phyloP scores from a whole-genome alignment of 2,329 filamentous ascomycete species.

The Colletotrichum magnum region DNA sequence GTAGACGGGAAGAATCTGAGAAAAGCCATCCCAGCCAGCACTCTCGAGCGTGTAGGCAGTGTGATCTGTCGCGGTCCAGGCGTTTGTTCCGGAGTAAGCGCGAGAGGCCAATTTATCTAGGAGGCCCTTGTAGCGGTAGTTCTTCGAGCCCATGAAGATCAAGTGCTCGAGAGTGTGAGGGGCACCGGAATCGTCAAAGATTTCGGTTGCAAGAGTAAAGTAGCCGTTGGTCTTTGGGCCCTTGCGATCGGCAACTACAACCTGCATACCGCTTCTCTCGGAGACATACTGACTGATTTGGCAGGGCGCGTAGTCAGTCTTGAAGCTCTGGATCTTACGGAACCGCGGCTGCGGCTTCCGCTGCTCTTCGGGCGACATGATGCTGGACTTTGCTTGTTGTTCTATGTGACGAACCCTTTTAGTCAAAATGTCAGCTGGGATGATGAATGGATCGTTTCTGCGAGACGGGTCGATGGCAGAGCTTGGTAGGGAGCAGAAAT shows the following conservation, averaged over 20 bases:
- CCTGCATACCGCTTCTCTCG: conserved; percentile 92
- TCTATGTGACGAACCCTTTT: conserved; percentile 6
- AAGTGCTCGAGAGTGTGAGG: conserved; percentile 89
- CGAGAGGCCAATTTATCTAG: conserved; percentile 94
- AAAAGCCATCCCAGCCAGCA: conserved; percentile 97
- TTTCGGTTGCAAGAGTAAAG: conserved; percentile 96
- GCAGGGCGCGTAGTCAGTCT: conserved; percentile 90
- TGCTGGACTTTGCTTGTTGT: conserved; percentile 43
- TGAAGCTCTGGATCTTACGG: conserved; percentile 87
- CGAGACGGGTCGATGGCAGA: too few species aligned
- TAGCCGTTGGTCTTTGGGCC: conserved; percentile 97
- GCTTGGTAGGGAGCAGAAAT: too few species aligned
- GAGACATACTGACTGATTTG: conserved; percentile 97
- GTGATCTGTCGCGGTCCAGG: conserved; percentile 96
- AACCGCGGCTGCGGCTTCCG: conserved; percentile 73
- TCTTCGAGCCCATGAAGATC: conserved; percentile 92
- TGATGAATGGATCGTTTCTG: background rate
- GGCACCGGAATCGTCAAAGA: conserved; percentile 95
- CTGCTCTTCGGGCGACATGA: conserved; percentile 67
- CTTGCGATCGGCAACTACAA: conserved; percentile 90
- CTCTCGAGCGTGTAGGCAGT: conserved; percentile 97
- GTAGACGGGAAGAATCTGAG: conserved; percentile 94
- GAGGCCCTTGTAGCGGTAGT: conserved; percentile 93
- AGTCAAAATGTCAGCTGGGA: conserved; percentile 2
- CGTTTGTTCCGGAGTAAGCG: conserved; percentile 94